A percentile compares a stretch with the other conserved stretches of the same genome.
These are phyloP conservation scores for Chaetomiaceae sp. DNA, from an alignment of 2,329 filamentous ascomycete genomes.

Conservation along the genomic window DNA sequence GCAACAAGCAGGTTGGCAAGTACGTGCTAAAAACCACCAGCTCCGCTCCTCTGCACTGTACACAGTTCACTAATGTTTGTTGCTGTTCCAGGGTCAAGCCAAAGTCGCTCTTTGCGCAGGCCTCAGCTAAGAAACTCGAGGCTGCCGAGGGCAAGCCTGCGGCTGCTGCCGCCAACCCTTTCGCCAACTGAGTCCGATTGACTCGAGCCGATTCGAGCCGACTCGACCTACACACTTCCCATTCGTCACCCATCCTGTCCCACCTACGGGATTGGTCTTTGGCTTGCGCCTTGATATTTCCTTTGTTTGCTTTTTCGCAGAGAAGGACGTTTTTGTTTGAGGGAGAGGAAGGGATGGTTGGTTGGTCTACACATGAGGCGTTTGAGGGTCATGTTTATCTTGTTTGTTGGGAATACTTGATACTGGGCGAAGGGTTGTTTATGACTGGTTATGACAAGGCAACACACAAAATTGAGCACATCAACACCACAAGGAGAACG, in stretches of 20 bases:
- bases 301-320: background rate
- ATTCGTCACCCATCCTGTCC: background rate
- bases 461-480: constrained; percentile 21
- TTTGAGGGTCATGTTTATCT: background rate
- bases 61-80: background rate
- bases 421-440: constrained; percentile 2
- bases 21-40: constrained; percentile 40
- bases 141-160: constrained; percentile 33
- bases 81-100: constrained; percentile 52
- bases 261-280: background rate
- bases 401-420: background rate
- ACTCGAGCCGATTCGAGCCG: too few species aligned
- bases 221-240: background rate
- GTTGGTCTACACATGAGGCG: constrained; percentile 8
- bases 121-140: constrained; percentile 58
- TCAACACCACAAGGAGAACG: background rate
- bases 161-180: background rate
- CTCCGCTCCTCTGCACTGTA: too few species aligned
- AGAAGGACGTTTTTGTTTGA: background rate
- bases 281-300: background rate
- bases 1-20: constrained; percentile 77
- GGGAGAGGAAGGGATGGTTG: background rate
- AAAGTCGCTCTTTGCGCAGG: constrained; percentile 63
- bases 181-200: constrained; percentile 1
- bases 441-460: constrained; percentile 21